Evolutionary conservation across 805 yeast genomes (phyloP), one percentile per base, ranked within the genome.

Genomic region (Starmerella floricola): DNA sequence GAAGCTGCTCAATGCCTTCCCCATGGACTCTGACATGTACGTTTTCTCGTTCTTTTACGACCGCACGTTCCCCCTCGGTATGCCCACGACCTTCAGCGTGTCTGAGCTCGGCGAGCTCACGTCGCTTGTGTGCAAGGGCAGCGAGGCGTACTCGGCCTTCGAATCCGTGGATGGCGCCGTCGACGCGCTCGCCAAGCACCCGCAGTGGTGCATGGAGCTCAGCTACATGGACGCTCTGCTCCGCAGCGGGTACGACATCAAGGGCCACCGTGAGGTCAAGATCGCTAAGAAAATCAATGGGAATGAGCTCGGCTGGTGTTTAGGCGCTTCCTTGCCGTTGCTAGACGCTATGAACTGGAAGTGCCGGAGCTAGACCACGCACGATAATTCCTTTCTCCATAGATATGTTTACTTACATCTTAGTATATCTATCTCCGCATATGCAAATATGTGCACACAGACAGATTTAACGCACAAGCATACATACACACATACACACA

Each of bases 281-380:
- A 91, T 95, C 6, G 97, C 96, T 8, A 78, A 85, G 67, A 86
- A 76, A 59, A 84, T 91, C 54, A 80, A 77, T 40, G 76, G 77
- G 57, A 86, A 84, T 55, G 98, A 91, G 65, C 71, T 91, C 40
- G 99, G 98, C 27, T 91, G 99, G 99, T 91, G 97, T 68, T 69
- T 91, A 43, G 99, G 99, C 54, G 98, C 97, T 1, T 84, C 96
- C 2, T 71, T 91, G 54, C 97, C 97, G 8, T 66, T 91, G 53
- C 68, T 91, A 52, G 91, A 82, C 48, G 36, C 16, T 8, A 33
- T 6, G 11, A 33, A 33, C 27, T 33, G 36, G 36, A 19, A 33
- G 21, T 33, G 36, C 27, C n/a, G 21, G 15, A 11, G 10, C 17
- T 20, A 20, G 27, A n/a, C 15, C 26, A 8, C 6, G 10, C 10